Percentiles rank a stretch among this genome's conserved stretches.
Evolutionary conservation across 2,329 filamentous ascomycete genomes (phyloP).

Genomic region (Sarocladiaceae sp.): DNA sequence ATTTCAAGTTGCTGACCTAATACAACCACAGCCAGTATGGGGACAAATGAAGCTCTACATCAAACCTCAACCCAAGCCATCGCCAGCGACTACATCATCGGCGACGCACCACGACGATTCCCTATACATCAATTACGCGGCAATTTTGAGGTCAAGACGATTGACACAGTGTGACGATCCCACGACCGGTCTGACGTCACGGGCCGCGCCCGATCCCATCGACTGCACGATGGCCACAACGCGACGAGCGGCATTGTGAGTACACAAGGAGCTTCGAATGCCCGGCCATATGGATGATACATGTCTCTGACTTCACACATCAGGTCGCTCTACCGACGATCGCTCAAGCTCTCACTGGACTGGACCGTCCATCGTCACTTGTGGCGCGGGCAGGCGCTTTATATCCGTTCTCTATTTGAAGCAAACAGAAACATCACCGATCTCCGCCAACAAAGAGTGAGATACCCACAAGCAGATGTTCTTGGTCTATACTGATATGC

Average conservation of each 20-base stretch:
- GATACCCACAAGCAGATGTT: no score
- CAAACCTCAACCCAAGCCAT: background rate
- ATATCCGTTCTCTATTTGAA: slow-evolving; percentile 93
- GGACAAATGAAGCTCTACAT: background rate
- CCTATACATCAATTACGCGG: background rate
- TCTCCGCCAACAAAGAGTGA: slow-evolving; percentile 80
- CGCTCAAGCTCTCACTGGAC: slow-evolving; percentile 88
- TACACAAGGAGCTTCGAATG: slow-evolving; percentile 3
- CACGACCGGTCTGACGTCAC: background rate
- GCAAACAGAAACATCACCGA: slow-evolving; percentile 83
- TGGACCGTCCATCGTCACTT: slow-evolving; percentile 91
- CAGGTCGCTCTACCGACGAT: slow-evolving; percentile 84
- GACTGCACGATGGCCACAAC: slow-evolving; percentile 6
- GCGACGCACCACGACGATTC: background rate
- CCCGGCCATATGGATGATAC: no score
- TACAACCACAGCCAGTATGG: background rate
- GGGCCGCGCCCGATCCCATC: background rate
- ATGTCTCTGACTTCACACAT: no score
- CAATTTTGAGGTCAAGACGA: background rate
- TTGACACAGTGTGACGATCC: no score
- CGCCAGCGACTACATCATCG: background rate
- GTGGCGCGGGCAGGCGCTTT: slow-evolving; percentile 94
- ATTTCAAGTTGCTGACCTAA: background rate
- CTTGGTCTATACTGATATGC: background rate
- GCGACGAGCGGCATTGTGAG: slow-evolving; percentile 11